These are phyloP conservation scores for Colletotrichum acutatum DNA, from an alignment of 2,329 filamentous ascomycete genomes.

Conservation along the genomic window DNA sequence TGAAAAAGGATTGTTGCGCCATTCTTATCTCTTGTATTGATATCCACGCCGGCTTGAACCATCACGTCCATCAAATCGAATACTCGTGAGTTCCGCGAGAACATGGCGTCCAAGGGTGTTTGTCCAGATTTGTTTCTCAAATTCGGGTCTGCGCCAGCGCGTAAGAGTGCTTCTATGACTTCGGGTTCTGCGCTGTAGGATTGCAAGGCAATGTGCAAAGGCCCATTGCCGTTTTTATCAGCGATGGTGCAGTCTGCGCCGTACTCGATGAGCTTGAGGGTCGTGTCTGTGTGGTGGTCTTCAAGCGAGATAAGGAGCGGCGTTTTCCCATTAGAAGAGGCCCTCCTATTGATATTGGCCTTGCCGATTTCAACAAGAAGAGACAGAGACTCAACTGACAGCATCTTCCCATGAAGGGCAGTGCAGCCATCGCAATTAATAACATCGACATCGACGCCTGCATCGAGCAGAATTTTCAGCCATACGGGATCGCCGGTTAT, in stretches of 20 bases:
- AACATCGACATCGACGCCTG: constrained; percentile 39
- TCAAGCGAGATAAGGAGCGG: constrained; percentile 40
- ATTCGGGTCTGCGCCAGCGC: constrained; percentile 39
- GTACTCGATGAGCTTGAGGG: constrained; percentile 36
- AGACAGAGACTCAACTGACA: constrained; percentile 29
- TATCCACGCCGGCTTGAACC: constrained; percentile 39
- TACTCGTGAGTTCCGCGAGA: fast-evolving
- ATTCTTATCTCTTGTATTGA: constrained; percentile 34
- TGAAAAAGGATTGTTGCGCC: constrained; percentile 38
- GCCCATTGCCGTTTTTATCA: constrained; percentile 38
- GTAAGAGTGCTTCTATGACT: constrained; percentile 30
- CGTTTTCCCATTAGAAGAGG: constrained; percentile 36
- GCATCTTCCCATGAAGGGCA: constrained; percentile 28
- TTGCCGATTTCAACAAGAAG: constrained; percentile 40
- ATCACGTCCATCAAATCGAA: constrained; percentile 8
- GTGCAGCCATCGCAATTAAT: constrained; percentile 29
- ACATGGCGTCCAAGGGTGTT: constrained; percentile 33
- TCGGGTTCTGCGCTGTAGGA: neutral
- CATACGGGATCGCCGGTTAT: constrained; percentile 1
- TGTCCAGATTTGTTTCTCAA: constrained; percentile 32
- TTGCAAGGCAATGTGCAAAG: constrained; percentile 36
- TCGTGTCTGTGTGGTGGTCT: too few species aligned
- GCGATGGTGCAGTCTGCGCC: constrained; percentile 33
- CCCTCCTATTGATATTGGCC: constrained; percentile 38
- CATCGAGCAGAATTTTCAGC: constrained; percentile 37